Conservation (phyloP, 179 eudicot genomes). For the Gypsophila paniculata region DNA sequence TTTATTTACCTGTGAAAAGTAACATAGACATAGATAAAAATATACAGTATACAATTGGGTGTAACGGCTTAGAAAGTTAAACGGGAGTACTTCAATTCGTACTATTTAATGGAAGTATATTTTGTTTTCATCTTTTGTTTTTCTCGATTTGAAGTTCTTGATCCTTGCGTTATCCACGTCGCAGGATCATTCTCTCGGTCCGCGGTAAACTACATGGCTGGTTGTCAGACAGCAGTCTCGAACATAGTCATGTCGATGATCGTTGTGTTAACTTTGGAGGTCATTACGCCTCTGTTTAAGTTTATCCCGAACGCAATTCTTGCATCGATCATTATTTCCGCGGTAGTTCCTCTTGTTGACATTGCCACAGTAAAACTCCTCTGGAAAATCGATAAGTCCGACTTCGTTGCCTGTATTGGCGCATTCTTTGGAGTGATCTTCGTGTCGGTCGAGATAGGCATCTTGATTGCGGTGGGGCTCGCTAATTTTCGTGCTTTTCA, state of each 20-base stretch:
- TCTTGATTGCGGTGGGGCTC: constrained; percentile 62
- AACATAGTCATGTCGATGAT: constrained; percentile 78
- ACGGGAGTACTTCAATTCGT: too few species aligned
- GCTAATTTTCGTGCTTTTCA: not conserved
- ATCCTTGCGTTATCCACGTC: not conserved
- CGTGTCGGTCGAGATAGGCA: constrained; percentile 72
- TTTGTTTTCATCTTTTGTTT: too few species aligned
- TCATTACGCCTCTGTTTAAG: constrained; percentile 64
- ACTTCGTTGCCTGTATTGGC: constrained; percentile 72
- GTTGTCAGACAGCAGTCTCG: constrained; percentile 67
- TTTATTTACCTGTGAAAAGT: too few species aligned
- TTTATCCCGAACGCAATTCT: constrained; percentile 71
- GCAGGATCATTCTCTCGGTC: constrained; percentile 85
- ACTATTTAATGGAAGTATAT: too few species aligned
- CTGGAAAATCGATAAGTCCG: constrained; percentile 80
- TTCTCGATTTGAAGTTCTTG: too few species aligned
- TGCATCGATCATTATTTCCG: constrained; percentile 72
- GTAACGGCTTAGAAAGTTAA: too few species aligned
- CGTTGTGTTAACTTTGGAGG: constrained; percentile 50
- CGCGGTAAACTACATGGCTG: constrained; percentile 78
- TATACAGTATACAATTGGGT: too few species aligned
- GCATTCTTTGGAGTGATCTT: constrained; percentile 79
- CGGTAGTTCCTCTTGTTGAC: constrained; percentile 61
- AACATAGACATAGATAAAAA: too few species aligned
- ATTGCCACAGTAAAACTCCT: constrained; percentile 40